Conservation (phyloP, 179 eudicot genomes). For the Beta corolliflora region DNA sequence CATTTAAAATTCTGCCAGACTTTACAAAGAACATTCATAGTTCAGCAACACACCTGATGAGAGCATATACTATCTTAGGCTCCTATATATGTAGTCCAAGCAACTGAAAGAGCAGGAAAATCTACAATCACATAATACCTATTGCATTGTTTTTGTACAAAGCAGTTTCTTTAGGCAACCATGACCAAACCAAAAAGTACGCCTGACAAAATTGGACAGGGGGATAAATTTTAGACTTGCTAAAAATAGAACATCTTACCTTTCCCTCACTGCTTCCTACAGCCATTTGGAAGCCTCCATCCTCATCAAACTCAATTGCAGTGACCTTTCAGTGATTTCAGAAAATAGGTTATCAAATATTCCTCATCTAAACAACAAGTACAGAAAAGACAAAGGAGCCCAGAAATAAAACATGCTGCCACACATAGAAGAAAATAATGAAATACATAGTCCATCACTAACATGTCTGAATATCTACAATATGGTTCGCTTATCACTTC, state of each 20-base stretch:
- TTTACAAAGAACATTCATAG: neutral
- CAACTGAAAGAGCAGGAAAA: neutral
- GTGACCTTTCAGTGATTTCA: constrained; percentile 66
- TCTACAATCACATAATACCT: neutral
- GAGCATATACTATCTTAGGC: neutral
- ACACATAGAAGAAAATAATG: neutral
- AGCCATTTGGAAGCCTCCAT: constrained; percentile 83
- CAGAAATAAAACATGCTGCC: neutral
- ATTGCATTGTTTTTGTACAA: neutral
- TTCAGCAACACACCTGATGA: neutral
- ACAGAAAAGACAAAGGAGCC: neutral
- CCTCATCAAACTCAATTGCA: constrained; percentile 81
- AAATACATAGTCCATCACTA: neutral
- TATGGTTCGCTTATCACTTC: neutral
- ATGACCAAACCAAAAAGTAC: neutral
- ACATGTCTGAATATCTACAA: neutral
- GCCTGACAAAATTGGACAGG: neutral
- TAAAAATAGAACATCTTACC: constrained; percentile 43
- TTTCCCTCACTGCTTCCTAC: constrained; percentile 94
- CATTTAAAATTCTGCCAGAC: neutral
- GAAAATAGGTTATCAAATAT: constrained; percentile 14
- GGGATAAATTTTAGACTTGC: neutral
- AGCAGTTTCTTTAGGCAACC: neutral
- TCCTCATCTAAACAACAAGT: neutral
- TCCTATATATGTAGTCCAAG: neutral